A percentile compares a stretch with the other conserved stretches of the same genome.
Conservation (phyloP, 768 basidiomycete species). For the Crassisporium funariophilum region DNA sequence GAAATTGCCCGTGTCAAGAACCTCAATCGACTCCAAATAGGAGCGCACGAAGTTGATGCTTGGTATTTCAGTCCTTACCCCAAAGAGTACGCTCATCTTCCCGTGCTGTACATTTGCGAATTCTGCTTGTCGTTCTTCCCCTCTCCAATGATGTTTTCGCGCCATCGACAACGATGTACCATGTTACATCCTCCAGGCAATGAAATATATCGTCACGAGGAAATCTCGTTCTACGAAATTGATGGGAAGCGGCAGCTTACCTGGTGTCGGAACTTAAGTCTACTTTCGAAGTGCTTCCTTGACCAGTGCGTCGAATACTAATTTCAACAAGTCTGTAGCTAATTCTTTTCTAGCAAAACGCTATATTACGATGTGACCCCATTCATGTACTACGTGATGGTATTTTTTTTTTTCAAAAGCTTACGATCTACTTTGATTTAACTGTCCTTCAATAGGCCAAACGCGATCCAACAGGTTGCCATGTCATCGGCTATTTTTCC, state of each 20-base stretch:
- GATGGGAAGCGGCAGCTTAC: conserved; percentile 95
- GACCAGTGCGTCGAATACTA: conserved; percentile 75
- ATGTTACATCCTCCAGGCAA: conserved; percentile 96
- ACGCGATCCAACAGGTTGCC: conserved; percentile 88
- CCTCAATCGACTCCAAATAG: conserved; percentile 94
- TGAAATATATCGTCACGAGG: conserved; percentile 98
- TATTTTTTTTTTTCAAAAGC: conserved; percentile 33
- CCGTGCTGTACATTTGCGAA: conserved; percentile 96
- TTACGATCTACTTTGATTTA: conserved; percentile 7
- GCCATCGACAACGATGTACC: conserved; percentile 90
- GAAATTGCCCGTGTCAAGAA: conserved; percentile 99
- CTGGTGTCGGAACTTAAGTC: conserved; percentile 95
- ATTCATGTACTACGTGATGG: conserved; percentile 99
- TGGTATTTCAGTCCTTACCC: conserved; percentile 99
- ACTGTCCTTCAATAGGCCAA: conserved; percentile 51
- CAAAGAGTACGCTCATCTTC: conserved; percentile 95
- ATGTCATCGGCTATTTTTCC: conserved; percentile 97
- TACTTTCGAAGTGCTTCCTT: conserved; percentile 96
- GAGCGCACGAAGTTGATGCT: conserved; percentile 96
- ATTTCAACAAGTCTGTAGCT: conserved; percentile 15
- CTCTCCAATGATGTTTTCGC: conserved; percentile 85
- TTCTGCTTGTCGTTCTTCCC: conserved; percentile 95
- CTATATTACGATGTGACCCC: conserved; percentile 99
- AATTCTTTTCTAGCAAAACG: conserved; percentile 71
- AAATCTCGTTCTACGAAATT: conserved; percentile 97